Evolutionary conservation across 2,329 filamentous ascomycete genomes (phyloP), one percentile per base, ranked within the genome.

Genomic region (Alternaria metachromatica): DNA sequence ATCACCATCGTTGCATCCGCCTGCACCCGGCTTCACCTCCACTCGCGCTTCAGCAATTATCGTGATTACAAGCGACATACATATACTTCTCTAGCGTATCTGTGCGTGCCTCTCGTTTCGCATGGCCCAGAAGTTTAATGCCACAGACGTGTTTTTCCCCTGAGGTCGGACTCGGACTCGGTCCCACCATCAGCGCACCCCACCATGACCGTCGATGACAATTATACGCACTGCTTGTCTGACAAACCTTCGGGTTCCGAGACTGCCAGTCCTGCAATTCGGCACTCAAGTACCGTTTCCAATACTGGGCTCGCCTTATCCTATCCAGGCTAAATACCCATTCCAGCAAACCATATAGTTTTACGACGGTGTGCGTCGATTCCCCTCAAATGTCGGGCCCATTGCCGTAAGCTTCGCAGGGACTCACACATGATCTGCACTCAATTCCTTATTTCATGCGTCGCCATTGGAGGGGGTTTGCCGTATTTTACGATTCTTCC

Each of bases 311-410:
- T 28, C 37, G 45, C 15, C 45, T 20, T 44, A 26, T 49, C n/a
- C 15, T 11, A 55, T 58, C 49, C 37, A 60, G 49, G 44, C 44
- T 59, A 62, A 59, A 59, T 59, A 13, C 60, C n/a, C 13, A 44
- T 11, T 58, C 41, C 23, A 62, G 26, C 49, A 33, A 18, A 37
- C 56, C 30, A 63, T 55, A 48, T 30, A 48, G 49, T 33, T 30
- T 30, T 13, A 44, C 4, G 33, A 41, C 30, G 23, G 28, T 33
- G 20, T 50, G 60, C 60, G 48, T 55, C 56, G 7, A 55, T n/a
- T 63, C 25, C 50, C 44, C 25, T 63, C 56, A 53, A 55, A 58
- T 51, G 10, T 30, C 49, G 33, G 28, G 6, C 41, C 60, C 50
- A 28, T 33, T 33, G 25, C 12, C 23, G 33, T 44, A 54, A 28